Conservation (phyloP, 495 filamentous ascomycete species). For the Podospora conica region DNA sequence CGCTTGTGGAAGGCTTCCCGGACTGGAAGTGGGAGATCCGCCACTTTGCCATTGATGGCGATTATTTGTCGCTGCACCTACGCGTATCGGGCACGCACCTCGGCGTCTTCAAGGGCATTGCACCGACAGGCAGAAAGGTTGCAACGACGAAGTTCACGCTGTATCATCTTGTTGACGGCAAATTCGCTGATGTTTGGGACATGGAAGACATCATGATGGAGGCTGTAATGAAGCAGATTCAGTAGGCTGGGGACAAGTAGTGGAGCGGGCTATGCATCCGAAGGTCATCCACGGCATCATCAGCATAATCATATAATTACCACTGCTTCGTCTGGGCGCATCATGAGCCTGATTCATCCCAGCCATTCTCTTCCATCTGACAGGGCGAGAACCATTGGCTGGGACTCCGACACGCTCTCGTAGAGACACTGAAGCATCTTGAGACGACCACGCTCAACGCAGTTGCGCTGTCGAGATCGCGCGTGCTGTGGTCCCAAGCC, state of each 20-base stretch:
- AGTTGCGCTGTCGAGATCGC: conserved; percentile 65
- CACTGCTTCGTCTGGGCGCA: no score
- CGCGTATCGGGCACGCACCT: conserved; percentile 6
- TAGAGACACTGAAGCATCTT: no score
- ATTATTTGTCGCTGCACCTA: conserved; percentile 1
- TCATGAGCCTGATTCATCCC: no score
- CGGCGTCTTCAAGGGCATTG: conserved; percentile 2
- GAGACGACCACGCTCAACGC: neutral
- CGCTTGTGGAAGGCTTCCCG: conserved; percentile 2
- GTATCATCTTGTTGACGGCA: conserved; percentile 4
- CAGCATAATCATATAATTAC: no score
- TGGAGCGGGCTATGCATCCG: neutral
- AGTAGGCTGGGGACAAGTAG: neutral
- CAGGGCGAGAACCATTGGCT: no score
- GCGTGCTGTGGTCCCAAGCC: conserved; percentile 62
- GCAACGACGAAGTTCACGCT: conserved; percentile 1
- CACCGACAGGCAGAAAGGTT: conserved; percentile 1
- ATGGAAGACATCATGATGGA: conserved; percentile 4
- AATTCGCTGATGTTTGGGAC: conserved; percentile 4
- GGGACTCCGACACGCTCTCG: no score
- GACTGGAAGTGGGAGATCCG: conserved; percentile 7
- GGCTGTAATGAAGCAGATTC: conserved; percentile 5
- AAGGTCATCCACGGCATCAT: no score
- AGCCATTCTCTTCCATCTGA: no score
- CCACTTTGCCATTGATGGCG: conserved; percentile 1